Percentiles rank a stretch among this genome's conserved stretches.
These are phyloP conservation scores for Alternaria sp. DNA, from an alignment of 2,329 filamentous ascomycete species.

Conservation along the genomic window DNA sequence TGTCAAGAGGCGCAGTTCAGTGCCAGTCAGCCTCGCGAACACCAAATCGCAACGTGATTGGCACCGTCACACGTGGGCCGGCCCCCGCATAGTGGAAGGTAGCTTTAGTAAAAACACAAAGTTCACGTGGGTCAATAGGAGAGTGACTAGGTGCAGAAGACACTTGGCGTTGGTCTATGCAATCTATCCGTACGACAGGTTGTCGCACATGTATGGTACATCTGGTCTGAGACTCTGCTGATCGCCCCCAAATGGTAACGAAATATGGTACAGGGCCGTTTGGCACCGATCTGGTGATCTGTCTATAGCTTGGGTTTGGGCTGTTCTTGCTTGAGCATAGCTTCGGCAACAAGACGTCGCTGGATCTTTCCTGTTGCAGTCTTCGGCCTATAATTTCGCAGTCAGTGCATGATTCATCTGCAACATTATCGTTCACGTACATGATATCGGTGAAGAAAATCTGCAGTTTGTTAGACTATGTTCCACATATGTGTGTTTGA, in stretches of 20 bases:
- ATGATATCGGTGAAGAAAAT: conserved; percentile 83
- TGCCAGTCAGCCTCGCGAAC: conserved; percentile 2
- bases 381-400: conserved; percentile 62
- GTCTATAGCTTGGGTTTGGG: conserved; percentile 60
- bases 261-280: conserved; percentile 7
- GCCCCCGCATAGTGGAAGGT: conserved; percentile 3
- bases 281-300: conserved; percentile 1
- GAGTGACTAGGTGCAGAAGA: conserved; percentile 1
- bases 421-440: conserved; percentile 34
- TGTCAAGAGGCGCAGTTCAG: background rate
- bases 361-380: conserved; percentile 93
- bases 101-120: background rate
- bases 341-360: conserved; percentile 82
- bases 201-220: conserved; percentile 3
- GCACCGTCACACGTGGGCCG: conserved; percentile 7
- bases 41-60: conserved; percentile 10
- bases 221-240: conserved; percentile 6
- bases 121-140: conserved; percentile 1
- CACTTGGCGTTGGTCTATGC: conserved; percentile 7
- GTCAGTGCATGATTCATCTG: conserved; percentile 11
- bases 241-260: background rate
- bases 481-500: conserved; percentile 12
- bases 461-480: conserved; percentile 49
- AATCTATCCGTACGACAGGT: conserved; percentile 15
- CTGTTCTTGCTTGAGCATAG: conserved; percentile 75